These are phyloP conservation scores for Sphaerulina musiva DNA, from an alignment of 2,329 filamentous ascomycete genomes.

Conservation along the genomic window DNA sequence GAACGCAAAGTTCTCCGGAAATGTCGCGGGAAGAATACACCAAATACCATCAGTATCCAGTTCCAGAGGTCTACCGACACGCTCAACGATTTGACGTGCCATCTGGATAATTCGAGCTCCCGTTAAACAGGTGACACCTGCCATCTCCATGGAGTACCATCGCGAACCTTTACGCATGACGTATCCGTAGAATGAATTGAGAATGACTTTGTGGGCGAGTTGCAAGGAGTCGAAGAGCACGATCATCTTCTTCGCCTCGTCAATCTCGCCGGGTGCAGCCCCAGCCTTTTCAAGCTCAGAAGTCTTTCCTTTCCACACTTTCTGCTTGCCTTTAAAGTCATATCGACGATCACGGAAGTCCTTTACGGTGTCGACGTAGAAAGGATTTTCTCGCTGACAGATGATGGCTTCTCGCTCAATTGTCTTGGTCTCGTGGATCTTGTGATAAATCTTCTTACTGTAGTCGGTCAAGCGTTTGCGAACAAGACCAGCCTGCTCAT, in stretches of 20 bases:
- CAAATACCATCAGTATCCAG: conserved; percentile 98
- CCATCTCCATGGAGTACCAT: conserved; percentile 99
- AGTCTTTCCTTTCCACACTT: conserved; percentile 97
- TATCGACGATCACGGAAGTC: conserved; percentile 96
- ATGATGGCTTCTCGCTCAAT: conserved; percentile 95
- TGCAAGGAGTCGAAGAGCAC: conserved; percentile 92
- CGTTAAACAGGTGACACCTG: conserved; percentile 93
- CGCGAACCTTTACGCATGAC: conserved; percentile 98
- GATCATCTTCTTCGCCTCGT: conserved; percentile 98
- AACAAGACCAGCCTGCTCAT: conserved; percentile 74
- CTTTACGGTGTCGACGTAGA: conserved; percentile 93
- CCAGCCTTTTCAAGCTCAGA: conserved; percentile 78
- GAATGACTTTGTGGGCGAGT: conserved; percentile 94
- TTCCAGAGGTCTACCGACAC: conserved; percentile 85
- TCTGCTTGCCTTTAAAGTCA: conserved; percentile 96
- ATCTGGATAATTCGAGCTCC: conserved; percentile 96
- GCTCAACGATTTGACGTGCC: conserved; percentile 85
- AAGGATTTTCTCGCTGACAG: conserved; percentile 94
- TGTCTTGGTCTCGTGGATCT: conserved; percentile 90
- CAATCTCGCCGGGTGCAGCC: conserved; percentile 67
- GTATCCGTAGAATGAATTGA: conserved; percentile 98
- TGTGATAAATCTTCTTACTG: conserved; percentile 98
- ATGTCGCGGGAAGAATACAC: conserved; percentile 95
- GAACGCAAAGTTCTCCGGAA: conserved; percentile 94
- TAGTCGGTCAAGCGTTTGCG: conserved; percentile 87